Evolutionary conservation across 352 stramenopile genomes (phyloP), one percentile per base, ranked within the genome.

Genomic region (Phytophthora pluvialis): DNA sequence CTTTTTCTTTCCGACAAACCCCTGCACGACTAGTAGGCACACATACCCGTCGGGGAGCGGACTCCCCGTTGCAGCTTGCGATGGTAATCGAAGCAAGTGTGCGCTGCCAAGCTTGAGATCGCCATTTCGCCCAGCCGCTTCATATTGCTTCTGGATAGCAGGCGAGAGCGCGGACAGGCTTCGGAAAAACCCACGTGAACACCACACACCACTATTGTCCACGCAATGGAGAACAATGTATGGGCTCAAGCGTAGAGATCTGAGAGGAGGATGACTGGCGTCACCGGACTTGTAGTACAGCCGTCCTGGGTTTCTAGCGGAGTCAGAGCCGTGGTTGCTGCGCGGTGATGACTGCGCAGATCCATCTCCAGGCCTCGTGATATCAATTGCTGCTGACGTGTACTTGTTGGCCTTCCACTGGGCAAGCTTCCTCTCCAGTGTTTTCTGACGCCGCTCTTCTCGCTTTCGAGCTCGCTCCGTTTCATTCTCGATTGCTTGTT

Each of bases 41-140:
- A 89, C 81, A 56, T 79, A 90, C 12, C 72, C 36, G 12, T 78
- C 73, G 42, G 50, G 47, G 25, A n/a, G 31, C 31, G 28, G 44
- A 10, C 18, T 67, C 7, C 18, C 33, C n/a, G 52, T 45, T n/a
- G 18, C 35, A 35, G 16, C 12, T 38, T 70, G 35, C 13, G 70
- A 16, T 33, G 72, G 48, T 18, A 93, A 21, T 2, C 46, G 70
- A 53, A 93, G 82, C 48, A 90, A 70, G 42, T 93, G 85, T 9
- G 85, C 85, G 31, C 85, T 83, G 0, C 85, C 85, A 36, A 93
- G 76, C 40, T 90, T 91, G 21, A 93, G 73, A 61, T 93, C 85
- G 5, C 70, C 60, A 42, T 90, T 90, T 21, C 68, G 60, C 2
- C 65, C 72, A 3, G 81, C 78, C 0, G 75, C 70, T 59, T 90